Conservation (phyloP, 2,329 filamentous ascomycete genomes). For the Colletotrichum eremochloae region DNA sequence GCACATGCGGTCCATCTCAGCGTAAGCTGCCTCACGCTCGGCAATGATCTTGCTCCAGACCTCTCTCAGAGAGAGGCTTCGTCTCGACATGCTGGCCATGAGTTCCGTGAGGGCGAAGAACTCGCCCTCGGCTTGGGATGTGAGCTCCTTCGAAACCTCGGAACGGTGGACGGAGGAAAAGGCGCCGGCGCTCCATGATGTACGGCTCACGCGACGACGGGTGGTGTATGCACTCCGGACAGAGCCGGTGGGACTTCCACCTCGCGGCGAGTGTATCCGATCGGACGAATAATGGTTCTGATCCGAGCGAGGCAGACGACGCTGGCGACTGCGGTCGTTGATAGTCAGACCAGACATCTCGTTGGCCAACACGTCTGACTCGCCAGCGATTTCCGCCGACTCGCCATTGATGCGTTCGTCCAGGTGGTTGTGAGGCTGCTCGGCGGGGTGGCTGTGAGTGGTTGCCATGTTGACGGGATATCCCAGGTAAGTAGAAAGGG, state of each 20-base stretch:
- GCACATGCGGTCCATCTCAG: slow-evolving; percentile 32
- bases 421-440: not conserved
- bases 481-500: slow-evolving; percentile 1
- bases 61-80: slow-evolving; percentile 23
- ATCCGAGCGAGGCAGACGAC: slow-evolving; percentile 9
- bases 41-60: slow-evolving; percentile 37
- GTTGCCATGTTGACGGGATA: not conserved
- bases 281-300: not conserved
- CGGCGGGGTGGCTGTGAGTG: not conserved
- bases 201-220: slow-evolving; percentile 23
- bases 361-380: not conserved
- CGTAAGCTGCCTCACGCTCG: slow-evolving; percentile 30
- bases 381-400: not conserved
- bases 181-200: slow-evolving; percentile 8
- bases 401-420: not conserved
- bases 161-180: slow-evolving; percentile 12
- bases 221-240: slow-evolving; percentile 3
- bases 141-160: slow-evolving; percentile 38
- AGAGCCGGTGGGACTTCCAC: slow-evolving; percentile 27
- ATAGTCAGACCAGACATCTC: slow-evolving; percentile 9
- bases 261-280: slow-evolving; percentile 9
- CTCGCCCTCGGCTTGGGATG: slow-evolving; percentile 31
- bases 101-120: slow-evolving; percentile 35
- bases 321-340: not conserved
- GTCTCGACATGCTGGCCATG: slow-evolving; percentile 35